These are phyloP conservation scores for Suhomyces sp. DNA, from an alignment of 805 yeast species.

Conservation along the genomic window DNA sequence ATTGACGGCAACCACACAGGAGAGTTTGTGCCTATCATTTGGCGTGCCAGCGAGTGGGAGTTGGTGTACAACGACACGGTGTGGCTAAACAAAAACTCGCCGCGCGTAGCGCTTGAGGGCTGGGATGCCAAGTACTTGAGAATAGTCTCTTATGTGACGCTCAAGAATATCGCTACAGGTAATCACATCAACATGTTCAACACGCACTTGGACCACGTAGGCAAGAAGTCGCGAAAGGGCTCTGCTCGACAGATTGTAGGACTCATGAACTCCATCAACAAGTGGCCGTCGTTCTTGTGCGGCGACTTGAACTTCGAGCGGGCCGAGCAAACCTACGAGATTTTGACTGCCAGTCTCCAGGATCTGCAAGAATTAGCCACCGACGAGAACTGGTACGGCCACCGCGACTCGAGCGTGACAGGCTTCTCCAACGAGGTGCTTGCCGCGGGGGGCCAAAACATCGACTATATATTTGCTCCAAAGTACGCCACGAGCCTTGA, in stretches of 20 bases:
- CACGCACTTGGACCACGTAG: conserved; percentile 20
- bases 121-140: conserved; percentile 21
- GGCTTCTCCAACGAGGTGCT: conserved; percentile 30
- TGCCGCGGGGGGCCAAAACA: conserved; percentile 25
- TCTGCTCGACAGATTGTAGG: conserved; percentile 10
- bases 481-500: conserved; percentile 15
- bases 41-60: conserved; percentile 14
- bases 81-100: conserved; percentile 15
- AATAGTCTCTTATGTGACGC: conserved; percentile 17
- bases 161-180: conserved; percentile 9
- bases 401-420: conserved; percentile 28
- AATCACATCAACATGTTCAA: conserved; percentile 17
- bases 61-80: conserved; percentile 14
- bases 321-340: conserved; percentile 17
- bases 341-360: conserved; percentile 10
- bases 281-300: conserved; percentile 31
- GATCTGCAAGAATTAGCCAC: conserved; percentile 22
- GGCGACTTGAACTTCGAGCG: conserved; percentile 31
- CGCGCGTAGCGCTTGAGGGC: conserved; percentile 10
- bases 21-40: conserved; percentile 19
- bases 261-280: conserved; percentile 11
- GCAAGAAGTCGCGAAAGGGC: conserved; percentile 10
- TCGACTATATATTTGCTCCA: conserved; percentile 34
- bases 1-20: conserved; percentile 15
- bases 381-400: conserved; percentile 26